These are phyloP conservation scores for Elaeis oleifera DNA, from an alignment of 202 grass and related monocot genomes.

Conservation along the genomic window DNA sequence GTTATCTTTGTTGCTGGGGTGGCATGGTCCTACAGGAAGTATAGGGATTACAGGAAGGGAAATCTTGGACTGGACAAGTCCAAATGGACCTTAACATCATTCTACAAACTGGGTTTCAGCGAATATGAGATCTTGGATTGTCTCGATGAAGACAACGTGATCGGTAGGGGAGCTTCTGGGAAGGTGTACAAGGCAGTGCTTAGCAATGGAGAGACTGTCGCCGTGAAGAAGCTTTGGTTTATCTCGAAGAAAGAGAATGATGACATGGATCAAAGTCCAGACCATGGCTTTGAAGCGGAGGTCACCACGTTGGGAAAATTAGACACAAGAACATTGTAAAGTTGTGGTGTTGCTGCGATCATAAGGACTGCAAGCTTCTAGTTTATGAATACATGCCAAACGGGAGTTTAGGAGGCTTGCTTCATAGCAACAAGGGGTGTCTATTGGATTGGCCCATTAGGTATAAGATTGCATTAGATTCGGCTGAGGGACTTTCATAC, in stretches of 20 bases:
- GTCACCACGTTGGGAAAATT: constrained; percentile 75
- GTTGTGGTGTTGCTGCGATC: constrained; percentile 72
- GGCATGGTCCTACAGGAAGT: constrained; percentile 64
- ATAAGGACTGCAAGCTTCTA: constrained; percentile 62
- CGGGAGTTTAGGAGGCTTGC: constrained; percentile 58
- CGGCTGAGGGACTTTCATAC: constrained; percentile 77
- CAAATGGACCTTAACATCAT: constrained; percentile 82
- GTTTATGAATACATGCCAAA: constrained; percentile 84
- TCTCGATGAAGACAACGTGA: constrained; percentile 76
- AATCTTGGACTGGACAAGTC: constrained; percentile 36
- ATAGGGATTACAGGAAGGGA: constrained; percentile 35
- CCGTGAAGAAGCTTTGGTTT: constrained; percentile 77
- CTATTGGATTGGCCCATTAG: constrained; percentile 57
- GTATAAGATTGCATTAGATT: constrained; percentile 66
- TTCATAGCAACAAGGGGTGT: constrained; percentile 52
- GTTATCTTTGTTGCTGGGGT: constrained; percentile 42
- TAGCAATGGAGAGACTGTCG: constrained; percentile 53
- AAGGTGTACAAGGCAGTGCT: constrained; percentile 92
- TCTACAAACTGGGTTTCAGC: constrained; percentile 88
- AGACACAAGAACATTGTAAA: constrained; percentile 96
- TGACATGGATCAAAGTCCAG: constrained; percentile 9
- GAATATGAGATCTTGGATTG: constrained; percentile 81
- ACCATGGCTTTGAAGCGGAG: constrained; percentile 68
- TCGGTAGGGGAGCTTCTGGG: constrained; percentile 70
- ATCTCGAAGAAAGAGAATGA: constrained; percentile 20